Evolutionary conservation across 495 filamentous ascomycete species (phyloP), one percentile per base, ranked within the genome.

Genomic region (Penicillium canescens): DNA sequence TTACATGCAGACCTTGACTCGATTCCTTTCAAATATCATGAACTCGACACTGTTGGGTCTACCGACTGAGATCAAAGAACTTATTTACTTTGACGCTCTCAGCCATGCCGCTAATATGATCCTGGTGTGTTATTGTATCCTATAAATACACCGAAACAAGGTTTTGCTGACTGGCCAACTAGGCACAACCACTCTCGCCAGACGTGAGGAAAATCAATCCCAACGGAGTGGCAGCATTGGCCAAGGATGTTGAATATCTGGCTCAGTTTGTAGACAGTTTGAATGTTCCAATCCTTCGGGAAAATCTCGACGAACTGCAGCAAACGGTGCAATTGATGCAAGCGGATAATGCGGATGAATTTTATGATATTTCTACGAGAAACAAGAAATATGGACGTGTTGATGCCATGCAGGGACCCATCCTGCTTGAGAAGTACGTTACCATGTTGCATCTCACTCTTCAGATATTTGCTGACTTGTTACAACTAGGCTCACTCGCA

Each of bases 71-170:
- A 98, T 98, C 71, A 96, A 97, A 70, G 91, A 95, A 65, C 82
- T 97, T 31, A 96, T 98, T 54, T 98, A 98, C 70, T 97, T 97
- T 59, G 93, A 97, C 66, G 95, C 95, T 3, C 80, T 98, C 50
- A 89, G 85, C 51, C 93, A 98, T 68, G 91, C 95, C 5, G 86
- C 91, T 7, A 86, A 86, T 51, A 89, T 86, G 74, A 94, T 98
- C 31, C 74, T 98, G 41, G 87, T 91, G 70, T 59, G 78, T 57
- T 36, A 42, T 8, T 1, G 16, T 38, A 21, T 14, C 33, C 34
- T 33, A n/a, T n/a, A n/a, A n/a, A n/a, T n/a, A n/a, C 14, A 18
- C 40, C 7, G 28, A 36, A 20, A 36, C 31, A 37, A 13, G 23
- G 5, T 7, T 46, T 54, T 41, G 52, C 59, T 55, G 48, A 64